Conservation (phyloP, 371 early-diverging fungal genomes). For the Syncephalastrum monosporum region DNA sequence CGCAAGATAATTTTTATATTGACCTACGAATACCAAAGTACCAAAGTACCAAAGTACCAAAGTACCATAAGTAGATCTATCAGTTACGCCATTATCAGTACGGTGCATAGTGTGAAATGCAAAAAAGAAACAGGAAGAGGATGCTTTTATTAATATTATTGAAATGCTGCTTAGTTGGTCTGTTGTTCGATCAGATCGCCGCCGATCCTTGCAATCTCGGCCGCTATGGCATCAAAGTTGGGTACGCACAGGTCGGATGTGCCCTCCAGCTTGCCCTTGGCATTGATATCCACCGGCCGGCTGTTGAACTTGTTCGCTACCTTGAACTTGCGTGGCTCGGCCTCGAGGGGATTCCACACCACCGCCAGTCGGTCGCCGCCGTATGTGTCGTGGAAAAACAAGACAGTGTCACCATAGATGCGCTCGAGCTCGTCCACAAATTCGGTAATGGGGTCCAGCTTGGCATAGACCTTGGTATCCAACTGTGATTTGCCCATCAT, state of each 20-base stretch:
- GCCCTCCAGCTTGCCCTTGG: conserved; percentile 36
- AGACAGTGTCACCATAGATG: conserved; percentile 50
- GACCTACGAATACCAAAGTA: too few relatives aligned
- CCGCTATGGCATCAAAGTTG: conserved; percentile 66
- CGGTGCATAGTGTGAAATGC: too few relatives aligned
- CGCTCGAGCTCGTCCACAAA: conserved; percentile 63
- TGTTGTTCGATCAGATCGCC: conserved; percentile 24
- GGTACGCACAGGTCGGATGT: conserved; percentile 55
- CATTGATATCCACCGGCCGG: conserved; percentile 55
- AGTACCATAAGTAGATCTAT: too few relatives aligned
- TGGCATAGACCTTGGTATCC: conserved; percentile 44
- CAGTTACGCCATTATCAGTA: too few relatives aligned
- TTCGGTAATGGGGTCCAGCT: conserved; percentile 65
- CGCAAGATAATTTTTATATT: too few relatives aligned
- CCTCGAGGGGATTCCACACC: conserved; percentile 62
- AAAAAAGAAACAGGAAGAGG: too few relatives aligned
- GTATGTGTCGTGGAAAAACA: conserved; percentile 74
- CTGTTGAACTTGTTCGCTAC: conserved; percentile 63
- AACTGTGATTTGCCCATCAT: conserved; percentile 36
- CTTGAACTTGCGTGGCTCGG: conserved; percentile 65
- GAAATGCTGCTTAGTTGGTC: too few relatives aligned
- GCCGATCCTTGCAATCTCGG: conserved; percentile 69
- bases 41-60: too few relatives aligned
- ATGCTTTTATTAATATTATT: too few relatives aligned
- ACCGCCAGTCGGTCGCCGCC: conserved; percentile 78